phyloP scores from a whole-genome alignment of 2,329 filamentous ascomycete genomes.

The Parastagonospora avenae region DNA sequence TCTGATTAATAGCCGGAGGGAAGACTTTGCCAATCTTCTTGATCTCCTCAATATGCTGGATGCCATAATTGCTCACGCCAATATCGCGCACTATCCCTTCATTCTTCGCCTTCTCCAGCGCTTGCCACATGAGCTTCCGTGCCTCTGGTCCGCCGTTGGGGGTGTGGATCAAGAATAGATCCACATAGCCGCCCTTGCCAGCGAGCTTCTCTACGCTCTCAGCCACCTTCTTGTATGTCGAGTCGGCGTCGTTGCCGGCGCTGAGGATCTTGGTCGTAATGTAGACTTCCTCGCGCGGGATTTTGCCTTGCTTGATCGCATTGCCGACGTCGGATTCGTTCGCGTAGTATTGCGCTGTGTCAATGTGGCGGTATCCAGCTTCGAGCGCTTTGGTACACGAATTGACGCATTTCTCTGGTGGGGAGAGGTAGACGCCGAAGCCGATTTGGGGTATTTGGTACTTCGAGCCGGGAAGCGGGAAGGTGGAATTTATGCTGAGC shows the following conservation, averaged over 20 bases:
- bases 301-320: constrained; percentile 62
- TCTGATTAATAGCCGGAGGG: constrained; percentile 76
- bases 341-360: constrained; percentile 71
- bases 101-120: constrained; percentile 65
- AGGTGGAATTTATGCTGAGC: constrained; percentile 53
- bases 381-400: constrained; percentile 65
- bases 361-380: constrained; percentile 67
- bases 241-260: constrained; percentile 59
- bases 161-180: constrained; percentile 73
- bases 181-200: constrained; percentile 65
- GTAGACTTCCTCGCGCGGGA: constrained; percentile 66
- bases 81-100: constrained; percentile 68
- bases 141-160: constrained; percentile 60
- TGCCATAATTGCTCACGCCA: constrained; percentile 75
- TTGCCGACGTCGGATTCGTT: constrained; percentile 72
- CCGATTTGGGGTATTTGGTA: constrained; percentile 68
- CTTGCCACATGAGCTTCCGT: constrained; percentile 68
- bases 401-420: constrained; percentile 58
- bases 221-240: constrained; percentile 63
- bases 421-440: constrained; percentile 72
- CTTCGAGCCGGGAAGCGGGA: constrained; percentile 57
- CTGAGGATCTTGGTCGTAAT: constrained; percentile 72
- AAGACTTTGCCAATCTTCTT: constrained; percentile 67
- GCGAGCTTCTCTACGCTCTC: constrained; percentile 67
- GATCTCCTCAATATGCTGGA: constrained; percentile 71